Conservation (phyloP, 129 eudicot species). For the Chrysanthemum lavandulifolium region DNA sequence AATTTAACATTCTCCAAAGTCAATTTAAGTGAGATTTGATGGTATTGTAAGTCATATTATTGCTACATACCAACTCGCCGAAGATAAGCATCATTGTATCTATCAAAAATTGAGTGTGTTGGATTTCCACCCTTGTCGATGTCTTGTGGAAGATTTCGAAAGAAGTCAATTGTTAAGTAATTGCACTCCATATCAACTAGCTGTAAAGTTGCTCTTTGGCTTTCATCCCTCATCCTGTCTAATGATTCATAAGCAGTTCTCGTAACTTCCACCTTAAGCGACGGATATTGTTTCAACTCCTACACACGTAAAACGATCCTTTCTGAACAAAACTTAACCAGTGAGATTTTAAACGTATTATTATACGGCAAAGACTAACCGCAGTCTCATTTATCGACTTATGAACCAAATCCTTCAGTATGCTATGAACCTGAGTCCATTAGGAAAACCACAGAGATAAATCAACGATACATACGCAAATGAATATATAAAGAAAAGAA, state of each 20-base stretch:
- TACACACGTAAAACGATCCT: conserved; percentile 24
- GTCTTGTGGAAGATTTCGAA: conserved; percentile 97
- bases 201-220: conserved; percentile 87
- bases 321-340: too few species aligned
- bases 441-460: not conserved
- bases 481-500: not conserved
- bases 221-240: conserved; percentile 84
- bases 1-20: not conserved
- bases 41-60: not conserved
- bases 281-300: conserved; percentile 92
- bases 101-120: conserved; percentile 85
- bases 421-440: conserved; percentile 71
- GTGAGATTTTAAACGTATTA: not conserved
- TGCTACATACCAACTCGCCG: conserved; percentile 69
- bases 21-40: not conserved
- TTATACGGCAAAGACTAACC: conserved; percentile 39
- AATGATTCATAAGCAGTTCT: conserved; percentile 83
- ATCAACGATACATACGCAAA: not conserved
- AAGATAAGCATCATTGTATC: conserved; percentile 90
- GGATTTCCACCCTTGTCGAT: conserved; percentile 97
- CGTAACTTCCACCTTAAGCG: conserved; percentile 77
- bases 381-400: conserved; percentile 78
- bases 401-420: conserved; percentile 86
- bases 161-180: conserved; percentile 88
- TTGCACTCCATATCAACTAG: conserved; percentile 94